Evolutionary conservation across 2,329 filamentous ascomycete species (phyloP).

Genomic region (Pseudogymnoascus verrucosus): DNA sequence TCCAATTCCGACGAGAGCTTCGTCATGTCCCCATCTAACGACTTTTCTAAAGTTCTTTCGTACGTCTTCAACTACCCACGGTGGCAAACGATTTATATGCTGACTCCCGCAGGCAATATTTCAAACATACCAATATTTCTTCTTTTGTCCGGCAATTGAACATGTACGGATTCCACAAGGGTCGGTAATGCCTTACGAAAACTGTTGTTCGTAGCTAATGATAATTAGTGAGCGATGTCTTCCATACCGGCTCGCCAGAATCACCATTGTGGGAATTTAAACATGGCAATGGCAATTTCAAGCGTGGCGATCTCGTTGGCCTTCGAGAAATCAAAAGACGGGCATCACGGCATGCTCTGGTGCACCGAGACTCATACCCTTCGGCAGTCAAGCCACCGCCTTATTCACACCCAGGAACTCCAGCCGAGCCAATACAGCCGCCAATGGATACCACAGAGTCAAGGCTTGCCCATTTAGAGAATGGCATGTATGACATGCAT

Average conservation of each 20-base stretch:
- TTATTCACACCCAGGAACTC: constrained; percentile 73
- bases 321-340: constrained; percentile 92
- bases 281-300: constrained; percentile 95
- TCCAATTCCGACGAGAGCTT: constrained; percentile 91
- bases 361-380: constrained; percentile 84
- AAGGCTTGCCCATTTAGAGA: constrained; percentile 68
- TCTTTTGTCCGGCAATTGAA: constrained; percentile 97
- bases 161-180: constrained; percentile 99
- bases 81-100: constrained; percentile 14
- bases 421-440: constrained; percentile 67
- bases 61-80: constrained; percentile 42
- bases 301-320: constrained; percentile 83
- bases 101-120: constrained; percentile 68
- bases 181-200: constrained; percentile 39
- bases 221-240: constrained; percentile 83
- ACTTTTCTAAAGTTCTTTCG: constrained; percentile 97
- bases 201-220: constrained; percentile 13
- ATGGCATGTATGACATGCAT: constrained; percentile 73
- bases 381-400: constrained; percentile 63
- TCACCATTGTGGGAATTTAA: constrained; percentile 98
- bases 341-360: constrained; percentile 84
- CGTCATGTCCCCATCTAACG: constrained; percentile 94
- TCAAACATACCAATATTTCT: constrained; percentile 98
- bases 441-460: constrained; percentile 69
- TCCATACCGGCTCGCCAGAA: constrained; percentile 89